A percentile compares a stretch with the other conserved stretches of the same genome.
These are phyloP conservation scores for Aspergillus oerlinghausenensis DNA, from an alignment of 2,329 filamentous ascomycete genomes.

Conservation along the genomic window DNA sequence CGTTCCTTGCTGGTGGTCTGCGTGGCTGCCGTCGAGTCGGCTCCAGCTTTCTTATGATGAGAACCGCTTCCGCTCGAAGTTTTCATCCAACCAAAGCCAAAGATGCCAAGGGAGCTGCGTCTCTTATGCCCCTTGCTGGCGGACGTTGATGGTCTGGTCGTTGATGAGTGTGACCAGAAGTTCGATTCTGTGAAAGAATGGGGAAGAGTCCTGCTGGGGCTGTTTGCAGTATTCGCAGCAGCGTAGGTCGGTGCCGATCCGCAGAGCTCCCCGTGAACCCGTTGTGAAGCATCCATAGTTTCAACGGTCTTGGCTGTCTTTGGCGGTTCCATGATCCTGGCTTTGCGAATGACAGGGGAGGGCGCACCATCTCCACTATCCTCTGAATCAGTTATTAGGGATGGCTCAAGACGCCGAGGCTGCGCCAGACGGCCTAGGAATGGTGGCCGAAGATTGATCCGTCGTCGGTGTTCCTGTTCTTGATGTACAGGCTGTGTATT, in stretches of 20 bases:
- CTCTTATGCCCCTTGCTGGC: slow-evolving; percentile 32
- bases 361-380: slow-evolving; percentile 30
- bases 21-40: slow-evolving; percentile 3
- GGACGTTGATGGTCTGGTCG: slow-evolving; percentile 22
- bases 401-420: slow-evolving; percentile 22
- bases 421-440: slow-evolving; percentile 31
- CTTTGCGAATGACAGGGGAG: slow-evolving; percentile 31
- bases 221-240: slow-evolving; percentile 6
- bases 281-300: slow-evolving; percentile 10
- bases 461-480: slow-evolving; percentile 24
- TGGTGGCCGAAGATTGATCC: slow-evolving; percentile 32
- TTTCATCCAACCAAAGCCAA: slow-evolving; percentile 41
- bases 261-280: slow-evolving; percentile 12
- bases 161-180: slow-evolving; percentile 13
- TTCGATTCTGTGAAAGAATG: slow-evolving; percentile 27
- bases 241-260: slow-evolving; percentile 15
- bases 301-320: slow-evolving; percentile 8
- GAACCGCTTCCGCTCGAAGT: slow-evolving; percentile 23
- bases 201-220: slow-evolving; percentile 14
- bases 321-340: slow-evolving; percentile 15
- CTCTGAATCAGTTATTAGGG: slow-evolving; percentile 20
- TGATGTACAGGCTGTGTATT: slow-evolving; percentile 10
- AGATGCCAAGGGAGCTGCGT: slow-evolving; percentile 34
- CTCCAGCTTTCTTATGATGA: slow-evolving; percentile 15
- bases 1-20: slow-evolving; percentile 9